A percentile compares a stretch with the other conserved stretches of the same genome.
These are phyloP conservation scores for Gossypium raimondii DNA, from an alignment of 345 rosid genomes.

Conservation along the genomic window DNA sequence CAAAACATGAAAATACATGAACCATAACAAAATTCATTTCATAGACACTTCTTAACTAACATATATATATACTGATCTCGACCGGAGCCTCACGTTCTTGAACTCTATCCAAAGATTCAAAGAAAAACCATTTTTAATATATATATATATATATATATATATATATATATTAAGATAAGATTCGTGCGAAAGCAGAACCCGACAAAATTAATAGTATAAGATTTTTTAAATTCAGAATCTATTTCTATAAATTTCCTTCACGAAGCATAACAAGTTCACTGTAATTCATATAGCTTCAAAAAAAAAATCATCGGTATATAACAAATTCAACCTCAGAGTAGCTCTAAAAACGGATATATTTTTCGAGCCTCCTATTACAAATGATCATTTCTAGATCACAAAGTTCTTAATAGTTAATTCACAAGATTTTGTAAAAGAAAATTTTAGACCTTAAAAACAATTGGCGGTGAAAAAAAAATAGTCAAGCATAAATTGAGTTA, in stretches of 20 bases:
- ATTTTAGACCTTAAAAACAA: neutral
- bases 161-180: neutral
- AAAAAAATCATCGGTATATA: neutral
- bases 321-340: neutral
- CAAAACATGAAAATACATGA: conserved; percentile 19
- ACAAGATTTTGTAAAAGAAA: neutral
- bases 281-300: neutral
- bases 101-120: neutral
- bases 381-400: neutral
- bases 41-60: neutral
- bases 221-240: neutral
- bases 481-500: neutral
- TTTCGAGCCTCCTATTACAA: neutral
- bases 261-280: neutral
- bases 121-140: neutral
- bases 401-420: neutral
- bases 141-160: neutral
- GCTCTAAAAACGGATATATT: neutral
- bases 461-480: neutral
- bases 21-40: neutral
- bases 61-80: neutral
- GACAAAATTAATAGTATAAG: neutral
- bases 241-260: neutral
- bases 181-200: neutral
- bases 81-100: neutral